Base-by-base conservation (phyloP, 2,329 filamentous ascomycete genomes). In the Beauveria asiatica region DNA sequence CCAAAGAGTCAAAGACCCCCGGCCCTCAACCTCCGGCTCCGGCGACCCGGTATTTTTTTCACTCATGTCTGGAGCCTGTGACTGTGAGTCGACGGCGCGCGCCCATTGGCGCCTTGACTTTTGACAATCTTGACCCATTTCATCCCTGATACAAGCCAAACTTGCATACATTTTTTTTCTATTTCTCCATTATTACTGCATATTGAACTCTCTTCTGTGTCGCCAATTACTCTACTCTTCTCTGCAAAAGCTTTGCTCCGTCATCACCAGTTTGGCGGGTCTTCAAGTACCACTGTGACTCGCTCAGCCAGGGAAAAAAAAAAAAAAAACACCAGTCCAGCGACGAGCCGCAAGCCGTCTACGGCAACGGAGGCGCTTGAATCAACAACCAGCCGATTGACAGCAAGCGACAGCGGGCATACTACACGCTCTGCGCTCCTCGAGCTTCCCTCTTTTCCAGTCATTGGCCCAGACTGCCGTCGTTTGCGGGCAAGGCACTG, bases 21-120 rank as follows among this genome's bases (percentile, higher is more conserved):
- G 21, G 57, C 30, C 42, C 21, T 48, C 50, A 41, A 39, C 30
- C 60, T 62, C 60, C 60, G 60, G 60, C 60, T 62, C 60, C 60
- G 60, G 60, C 55, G 60, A 59, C 55, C 55, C 44, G 37, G 46
- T 59, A 39, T 59, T 62, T 61, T 61, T 58, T 56, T 61, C 59
- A 50, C 53, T 61, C 53, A 61, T 61, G 48, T 25, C 25, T 45
- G 46, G 46, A 27, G 39, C 7, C n/a, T 52, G 39, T 54, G 57
- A 54, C 11, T 52, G 25, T 44, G 57, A 54, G 57, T 60, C 57
- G 57, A 48, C 45, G 27, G 23, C 42, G n/a, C 50, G 23, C 42
- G n/a, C 50, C 50, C 27, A 54, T 60, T 41, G 42, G 21, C 33
- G 23, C 1, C 27, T 41, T 33, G 23, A 8, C 23, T 48, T 23